These are phyloP conservation scores for Metschnikowia sp. DNA, from an alignment of 805 yeast species.

Conservation along the genomic window DNA sequence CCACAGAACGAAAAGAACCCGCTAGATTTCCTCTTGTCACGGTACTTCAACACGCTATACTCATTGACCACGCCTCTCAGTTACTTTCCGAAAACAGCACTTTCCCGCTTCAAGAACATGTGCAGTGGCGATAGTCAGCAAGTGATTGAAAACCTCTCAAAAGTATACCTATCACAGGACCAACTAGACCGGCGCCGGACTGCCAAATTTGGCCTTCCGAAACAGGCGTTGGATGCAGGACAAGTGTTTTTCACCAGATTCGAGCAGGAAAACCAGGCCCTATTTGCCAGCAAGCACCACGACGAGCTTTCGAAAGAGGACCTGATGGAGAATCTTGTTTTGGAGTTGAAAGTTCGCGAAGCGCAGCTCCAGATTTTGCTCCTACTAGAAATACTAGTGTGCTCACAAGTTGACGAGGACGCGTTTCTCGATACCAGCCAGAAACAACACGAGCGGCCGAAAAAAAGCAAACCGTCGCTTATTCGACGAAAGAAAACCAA, in stretches of 20 bases:
- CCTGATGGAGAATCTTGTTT: conserved; percentile 25
- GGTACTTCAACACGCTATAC: conserved; percentile 37
- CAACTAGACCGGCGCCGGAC: conserved; percentile 43
- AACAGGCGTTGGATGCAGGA: conserved; percentile 8
- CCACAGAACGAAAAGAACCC: conserved; percentile 26
- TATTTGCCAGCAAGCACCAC: conserved; percentile 15
- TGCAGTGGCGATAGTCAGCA: conserved; percentile 26
- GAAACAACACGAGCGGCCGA: conserved; percentile 24
- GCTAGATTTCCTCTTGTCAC: conserved; percentile 25
- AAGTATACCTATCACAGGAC: conserved; percentile 32
- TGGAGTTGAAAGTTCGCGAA: conserved; percentile 50
- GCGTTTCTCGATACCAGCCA: conserved; percentile 26
- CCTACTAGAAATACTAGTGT: conserved; percentile 42
- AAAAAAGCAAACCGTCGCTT: conserved; percentile 20
- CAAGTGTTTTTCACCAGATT: conserved; percentile 9
- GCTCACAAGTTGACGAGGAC: conserved; percentile 33
- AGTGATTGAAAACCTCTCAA: conserved; percentile 23
- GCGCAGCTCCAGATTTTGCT: conserved; percentile 53
- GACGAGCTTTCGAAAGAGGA: conserved; percentile 13
- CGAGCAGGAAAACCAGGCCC: conserved; percentile 25
- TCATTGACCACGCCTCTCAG: conserved; percentile 39
- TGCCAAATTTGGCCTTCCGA: conserved; percentile 26
- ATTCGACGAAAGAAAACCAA: conserved; percentile 20
- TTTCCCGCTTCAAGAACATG: conserved; percentile 44
- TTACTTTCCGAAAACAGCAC: conserved; percentile 48